These are phyloP conservation scores for Rhodomyrtus tomentosa DNA, from an alignment of 345 rosid genomes.

Conservation along the genomic window DNA sequence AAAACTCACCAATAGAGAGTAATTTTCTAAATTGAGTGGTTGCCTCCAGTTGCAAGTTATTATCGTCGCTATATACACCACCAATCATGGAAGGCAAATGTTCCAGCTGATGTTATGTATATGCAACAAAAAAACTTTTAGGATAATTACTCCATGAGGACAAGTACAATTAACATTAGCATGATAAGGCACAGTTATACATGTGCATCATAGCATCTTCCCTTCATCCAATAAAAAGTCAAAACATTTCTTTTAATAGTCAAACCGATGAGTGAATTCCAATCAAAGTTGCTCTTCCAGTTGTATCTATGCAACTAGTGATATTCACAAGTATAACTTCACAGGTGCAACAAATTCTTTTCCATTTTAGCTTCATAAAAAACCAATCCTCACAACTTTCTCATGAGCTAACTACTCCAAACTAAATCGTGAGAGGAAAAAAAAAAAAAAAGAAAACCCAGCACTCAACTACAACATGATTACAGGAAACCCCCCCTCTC, in stretches of 20 bases:
- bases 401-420: background rate
- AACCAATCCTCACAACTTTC: background rate
- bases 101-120: slow-evolving; percentile 36
- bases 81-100: slow-evolving; percentile 65
- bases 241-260: background rate
- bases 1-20: slow-evolving; percentile 57
- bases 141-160: background rate
- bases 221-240: background rate
- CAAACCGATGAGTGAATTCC: background rate
- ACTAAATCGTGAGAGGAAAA: background rate
- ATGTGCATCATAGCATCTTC: background rate
- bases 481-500: background rate
- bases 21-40: slow-evolving; percentile 74
- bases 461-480: background rate
- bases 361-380: background rate
- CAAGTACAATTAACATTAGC: background rate
- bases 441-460: background rate
- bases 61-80: slow-evolving; percentile 54
- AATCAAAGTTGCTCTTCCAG: background rate
- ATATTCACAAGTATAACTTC: background rate
- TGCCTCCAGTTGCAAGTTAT: slow-evolving; percentile 56
- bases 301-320: background rate
- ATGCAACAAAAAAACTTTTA: background rate
- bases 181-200: background rate
- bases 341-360: background rate